Conservation (phyloP, 1,139 yeast genomes). For the Suhomyces guaymorum region DNA sequence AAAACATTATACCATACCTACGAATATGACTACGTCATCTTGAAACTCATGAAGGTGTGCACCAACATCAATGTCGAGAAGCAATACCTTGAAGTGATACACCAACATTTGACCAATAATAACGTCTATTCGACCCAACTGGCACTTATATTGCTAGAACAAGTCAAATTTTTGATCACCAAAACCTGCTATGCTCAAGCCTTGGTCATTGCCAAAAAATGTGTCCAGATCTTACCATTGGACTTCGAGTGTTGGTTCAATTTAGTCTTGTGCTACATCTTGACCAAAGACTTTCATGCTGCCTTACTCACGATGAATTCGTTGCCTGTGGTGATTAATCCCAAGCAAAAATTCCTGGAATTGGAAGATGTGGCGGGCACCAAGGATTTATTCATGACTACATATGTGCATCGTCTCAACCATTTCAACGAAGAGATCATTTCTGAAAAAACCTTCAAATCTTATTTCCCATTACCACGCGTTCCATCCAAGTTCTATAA, state of each 20-base stretch:
- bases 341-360: constrained; percentile 16
- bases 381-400: constrained; percentile 31
- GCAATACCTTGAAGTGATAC: constrained; percentile 29
- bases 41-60: constrained; percentile 32
- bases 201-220: constrained; percentile 30
- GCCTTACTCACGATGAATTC: constrained; percentile 40
- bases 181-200: constrained; percentile 31
- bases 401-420: constrained; percentile 27
- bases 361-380: constrained; percentile 30
- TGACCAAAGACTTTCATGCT: constrained; percentile 29
- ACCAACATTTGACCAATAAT: constrained; percentile 21
- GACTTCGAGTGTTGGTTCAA: constrained; percentile 47
- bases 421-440: constrained; percentile 28
- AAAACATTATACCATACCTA: constrained; percentile 16
- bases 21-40: constrained; percentile 34
- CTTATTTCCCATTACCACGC: constrained; percentile 36
- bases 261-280: constrained; percentile 36
- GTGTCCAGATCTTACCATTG: constrained; percentile 38
- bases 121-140: constrained; percentile 32
- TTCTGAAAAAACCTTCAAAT: constrained; percentile 31
- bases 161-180: constrained; percentile 39
- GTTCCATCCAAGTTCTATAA: constrained; percentile 11
- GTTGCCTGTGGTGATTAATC: constrained; percentile 30
- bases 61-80: constrained; percentile 29
- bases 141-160: constrained; percentile 41